A percentile compares a stretch with the other conserved stretches of the same genome.
Evolutionary conservation across 345 rosid genomes (phyloP).

Genomic region (Eutrema japonicum): DNA sequence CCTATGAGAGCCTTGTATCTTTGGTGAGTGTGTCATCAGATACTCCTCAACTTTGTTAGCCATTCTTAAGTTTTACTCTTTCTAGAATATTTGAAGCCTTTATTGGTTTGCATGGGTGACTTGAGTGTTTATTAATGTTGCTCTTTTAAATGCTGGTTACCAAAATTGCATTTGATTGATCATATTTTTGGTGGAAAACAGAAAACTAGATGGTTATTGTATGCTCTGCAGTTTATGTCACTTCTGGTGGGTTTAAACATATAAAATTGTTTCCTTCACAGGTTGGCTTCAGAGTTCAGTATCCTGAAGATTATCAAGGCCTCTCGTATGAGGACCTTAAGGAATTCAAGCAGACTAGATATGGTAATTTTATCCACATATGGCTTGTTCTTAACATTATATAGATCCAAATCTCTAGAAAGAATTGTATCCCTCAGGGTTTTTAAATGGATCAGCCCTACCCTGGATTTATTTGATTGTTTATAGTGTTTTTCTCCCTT

Average conservation of each 20-base stretch:
- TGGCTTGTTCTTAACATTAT: constrained; percentile 30
- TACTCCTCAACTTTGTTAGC: constrained; percentile 12
- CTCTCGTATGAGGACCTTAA: constrained; percentile 94
- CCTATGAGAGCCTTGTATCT: constrained; percentile 84
- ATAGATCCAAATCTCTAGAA: constrained; percentile 11
- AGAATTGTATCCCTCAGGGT: background rate
- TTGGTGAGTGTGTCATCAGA: constrained; percentile 61
- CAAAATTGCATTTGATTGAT: constrained; percentile 1
- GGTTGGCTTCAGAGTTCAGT: constrained; percentile 96
- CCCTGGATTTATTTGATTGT: constrained; percentile 17
- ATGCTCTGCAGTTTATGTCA: constrained; percentile 25
- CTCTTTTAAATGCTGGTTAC: constrained; percentile 22
- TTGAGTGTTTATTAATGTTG: constrained; percentile 10
- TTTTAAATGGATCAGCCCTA: constrained; percentile 9
- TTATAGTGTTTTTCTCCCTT: constrained; percentile 1
- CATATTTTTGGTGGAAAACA: constrained; percentile 23
- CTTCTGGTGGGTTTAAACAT: constrained; percentile 18
- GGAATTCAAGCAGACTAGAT: constrained; percentile 97
- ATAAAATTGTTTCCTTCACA: constrained; percentile 44
- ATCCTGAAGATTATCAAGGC: constrained; percentile 83
- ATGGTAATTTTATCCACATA: constrained; percentile 58
- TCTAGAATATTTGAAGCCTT: constrained; percentile 16
- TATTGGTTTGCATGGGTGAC: constrained; percentile 7
- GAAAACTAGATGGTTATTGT: constrained; percentile 19
- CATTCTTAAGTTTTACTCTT: constrained; percentile 10